Percentiles rank a stretch among this genome's conserved stretches.
Conservation (phyloP, 192 early-diverging fungal species). For the Gonapodya sp. region DNA sequence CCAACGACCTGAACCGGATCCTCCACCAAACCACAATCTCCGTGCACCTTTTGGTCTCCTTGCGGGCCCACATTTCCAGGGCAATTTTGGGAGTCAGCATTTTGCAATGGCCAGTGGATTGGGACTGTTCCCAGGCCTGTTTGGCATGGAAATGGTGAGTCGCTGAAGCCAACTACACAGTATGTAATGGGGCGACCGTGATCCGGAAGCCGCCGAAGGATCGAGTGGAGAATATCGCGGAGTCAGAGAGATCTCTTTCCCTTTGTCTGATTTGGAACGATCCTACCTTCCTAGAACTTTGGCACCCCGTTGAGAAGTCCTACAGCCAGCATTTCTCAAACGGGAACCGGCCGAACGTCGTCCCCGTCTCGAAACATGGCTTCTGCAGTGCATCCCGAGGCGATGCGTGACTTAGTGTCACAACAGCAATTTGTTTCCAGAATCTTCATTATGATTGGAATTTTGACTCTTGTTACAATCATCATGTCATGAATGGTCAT, state of each 20-base stretch:
- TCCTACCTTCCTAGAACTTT: too few relatives aligned
- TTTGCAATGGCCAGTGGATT: slow-evolving; percentile 55
- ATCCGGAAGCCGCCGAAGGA: too few relatives aligned
- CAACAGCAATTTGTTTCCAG: slow-evolving; percentile 75
- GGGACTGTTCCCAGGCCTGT: slow-evolving; percentile 60
- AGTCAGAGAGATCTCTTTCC: too few relatives aligned
- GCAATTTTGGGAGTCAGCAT: slow-evolving; percentile 33
- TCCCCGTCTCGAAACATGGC: background rate
- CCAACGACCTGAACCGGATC: slow-evolving; percentile 59
- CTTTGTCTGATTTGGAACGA: too few relatives aligned
- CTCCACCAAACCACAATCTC: slow-evolving; percentile 38
- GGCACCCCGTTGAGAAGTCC: too few relatives aligned
- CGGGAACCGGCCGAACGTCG: too few relatives aligned
- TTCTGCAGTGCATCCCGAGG: background rate
- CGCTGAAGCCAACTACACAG: too few relatives aligned
- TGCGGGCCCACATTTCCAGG: slow-evolving; percentile 42
- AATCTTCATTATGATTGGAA: slow-evolving; percentile 71
- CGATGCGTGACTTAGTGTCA: slow-evolving; percentile 12
- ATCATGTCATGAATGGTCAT: slow-evolving; percentile 46
- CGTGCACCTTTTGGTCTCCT: slow-evolving; percentile 46
- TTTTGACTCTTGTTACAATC: slow-evolving; percentile 66
- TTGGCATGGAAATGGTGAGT: slow-evolving; percentile 43
- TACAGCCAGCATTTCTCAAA: too few relatives aligned
- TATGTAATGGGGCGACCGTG: too few relatives aligned
- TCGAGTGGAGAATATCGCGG: too few relatives aligned